These are phyloP conservation scores for Marasmius tenuissimus DNA, from an alignment of 1,284 basidiomycete species.

Conservation along the genomic window DNA sequence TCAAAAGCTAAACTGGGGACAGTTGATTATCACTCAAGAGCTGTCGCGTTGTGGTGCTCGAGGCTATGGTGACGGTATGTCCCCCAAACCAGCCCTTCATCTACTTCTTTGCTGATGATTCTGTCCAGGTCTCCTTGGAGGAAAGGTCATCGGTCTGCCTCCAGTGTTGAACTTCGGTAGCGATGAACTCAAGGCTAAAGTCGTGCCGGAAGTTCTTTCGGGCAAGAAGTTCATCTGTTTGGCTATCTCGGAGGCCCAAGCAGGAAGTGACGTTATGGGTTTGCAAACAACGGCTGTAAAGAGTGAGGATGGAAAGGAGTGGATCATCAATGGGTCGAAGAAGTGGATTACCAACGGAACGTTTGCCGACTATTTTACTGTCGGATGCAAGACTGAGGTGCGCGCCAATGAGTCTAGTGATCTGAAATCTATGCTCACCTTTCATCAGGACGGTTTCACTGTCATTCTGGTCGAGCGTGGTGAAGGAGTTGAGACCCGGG, in stretches of 20 bases:
- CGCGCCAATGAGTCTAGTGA: conserved; percentile 9
- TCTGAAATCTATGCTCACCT: background rate
- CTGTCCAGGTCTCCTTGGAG: conserved; percentile 58
- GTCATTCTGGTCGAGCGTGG: conserved; percentile 80
- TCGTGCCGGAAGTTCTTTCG: conserved; percentile 80
- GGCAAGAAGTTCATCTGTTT: conserved; percentile 83
- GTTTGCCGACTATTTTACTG: conserved; percentile 70
- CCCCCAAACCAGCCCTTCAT: background rate
- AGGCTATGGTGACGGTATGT: conserved; percentile 64
- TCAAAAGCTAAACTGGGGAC: conserved; percentile 11
- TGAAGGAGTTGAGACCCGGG: conserved; percentile 80
- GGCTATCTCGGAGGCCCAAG: conserved; percentile 87
- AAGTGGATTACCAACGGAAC: conserved; percentile 87
- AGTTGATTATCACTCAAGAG: conserved; percentile 89
- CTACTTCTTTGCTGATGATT: background rate
- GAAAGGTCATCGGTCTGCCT: conserved; percentile 79
- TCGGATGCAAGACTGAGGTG: conserved; percentile 66
- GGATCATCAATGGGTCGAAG: conserved; percentile 81
- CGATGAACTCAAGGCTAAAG: conserved; percentile 72
- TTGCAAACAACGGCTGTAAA: conserved; percentile 82
- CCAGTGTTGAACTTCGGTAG: conserved; percentile 85
- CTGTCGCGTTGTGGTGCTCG: conserved; percentile 71
- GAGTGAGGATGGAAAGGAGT: conserved; percentile 80
- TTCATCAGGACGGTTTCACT: conserved; percentile 69
- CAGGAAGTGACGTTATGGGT: conserved; percentile 88